Conservation (phyloP, 768 basidiomycete genomes). For the Exsudoporus frostii region DNA sequence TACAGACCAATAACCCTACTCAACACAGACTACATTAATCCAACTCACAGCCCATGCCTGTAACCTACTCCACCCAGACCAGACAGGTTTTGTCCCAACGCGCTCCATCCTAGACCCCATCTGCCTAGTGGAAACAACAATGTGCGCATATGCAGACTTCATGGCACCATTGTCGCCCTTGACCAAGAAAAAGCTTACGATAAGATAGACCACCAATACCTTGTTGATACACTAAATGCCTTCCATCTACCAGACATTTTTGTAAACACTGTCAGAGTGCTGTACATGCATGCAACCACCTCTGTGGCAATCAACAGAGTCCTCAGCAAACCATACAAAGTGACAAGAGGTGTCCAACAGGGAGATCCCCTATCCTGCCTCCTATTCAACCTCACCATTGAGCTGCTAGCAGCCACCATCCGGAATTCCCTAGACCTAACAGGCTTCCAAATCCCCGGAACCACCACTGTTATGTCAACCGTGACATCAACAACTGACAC, state of each 20-base stretch:
- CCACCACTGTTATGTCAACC: too few species aligned
- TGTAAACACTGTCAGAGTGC: not conserved
- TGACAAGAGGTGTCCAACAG: slow-evolving; percentile 32
- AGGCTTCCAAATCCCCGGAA: slow-evolving; percentile 16
- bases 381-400: slow-evolving; percentile 31
- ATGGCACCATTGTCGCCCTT: slow-evolving; percentile 27
- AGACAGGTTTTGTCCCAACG: slow-evolving; percentile 37
- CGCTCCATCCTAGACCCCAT: slow-evolving; percentile 34
- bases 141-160: slow-evolving; percentile 17
- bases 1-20: slow-evolving; percentile 39
- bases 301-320: not conserved
- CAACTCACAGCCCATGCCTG: slow-evolving; percentile 14
- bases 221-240: not conserved
- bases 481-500: too few species aligned
- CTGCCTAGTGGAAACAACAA: slow-evolving; percentile 20
- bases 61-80: slow-evolving; percentile 21
- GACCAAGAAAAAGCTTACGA: slow-evolving; percentile 41
- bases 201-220: slow-evolving; percentile 33
- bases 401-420: slow-evolving; percentile 14
- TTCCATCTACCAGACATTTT: not conserved
- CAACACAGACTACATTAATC: slow-evolving; percentile 32
- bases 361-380: slow-evolving; percentile 36
- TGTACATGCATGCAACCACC: not conserved
- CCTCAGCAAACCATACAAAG: not conserved
- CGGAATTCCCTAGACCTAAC: not conserved